These are phyloP conservation scores for Paramecium pentaurelia DNA, from an alignment of 73 alveolate genomes.

Conservation along the genomic window DNA sequence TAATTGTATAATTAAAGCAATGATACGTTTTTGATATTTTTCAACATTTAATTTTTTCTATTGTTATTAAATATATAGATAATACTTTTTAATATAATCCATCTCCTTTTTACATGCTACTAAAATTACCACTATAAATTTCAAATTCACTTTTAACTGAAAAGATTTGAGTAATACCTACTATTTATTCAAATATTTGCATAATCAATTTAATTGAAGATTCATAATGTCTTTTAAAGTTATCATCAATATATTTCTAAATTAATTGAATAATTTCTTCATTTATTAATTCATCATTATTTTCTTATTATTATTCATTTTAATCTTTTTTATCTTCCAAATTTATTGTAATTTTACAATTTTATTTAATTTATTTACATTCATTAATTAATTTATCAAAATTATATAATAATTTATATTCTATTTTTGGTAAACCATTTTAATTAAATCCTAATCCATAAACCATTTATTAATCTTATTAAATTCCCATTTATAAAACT, in stretches of 20 bases:
- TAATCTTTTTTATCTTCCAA: not conserved
- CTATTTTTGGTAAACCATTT: not conserved
- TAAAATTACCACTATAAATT: slow-evolving; percentile 54
- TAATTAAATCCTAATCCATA: not conserved
- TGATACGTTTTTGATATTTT: not conserved
- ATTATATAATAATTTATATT: not conserved
- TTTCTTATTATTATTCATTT: not conserved
- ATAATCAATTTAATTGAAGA: not conserved
- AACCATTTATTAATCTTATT: not conserved
- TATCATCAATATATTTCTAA: not conserved
- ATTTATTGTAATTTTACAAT: not conserved
- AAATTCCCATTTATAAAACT: not conserved
- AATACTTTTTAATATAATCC: slow-evolving; percentile 20
- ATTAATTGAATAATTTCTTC: not conserved
- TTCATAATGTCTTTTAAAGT: not conserved
- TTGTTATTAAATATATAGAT: not conserved
- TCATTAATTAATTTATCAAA: not conserved
- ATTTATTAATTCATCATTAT: not conserved
- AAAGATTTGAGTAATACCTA: not conserved
- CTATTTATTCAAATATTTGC: not conserved
- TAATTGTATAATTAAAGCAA: not conserved
- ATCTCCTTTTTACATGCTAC: slow-evolving; percentile 35
- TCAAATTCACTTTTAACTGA: slow-evolving; percentile 43
- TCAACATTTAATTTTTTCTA: slow-evolving; percentile 21
- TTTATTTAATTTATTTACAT: not conserved